Conservation (phyloP, 2,329 filamentous ascomycete genomes). For the Botrytis elliptica region DNA sequence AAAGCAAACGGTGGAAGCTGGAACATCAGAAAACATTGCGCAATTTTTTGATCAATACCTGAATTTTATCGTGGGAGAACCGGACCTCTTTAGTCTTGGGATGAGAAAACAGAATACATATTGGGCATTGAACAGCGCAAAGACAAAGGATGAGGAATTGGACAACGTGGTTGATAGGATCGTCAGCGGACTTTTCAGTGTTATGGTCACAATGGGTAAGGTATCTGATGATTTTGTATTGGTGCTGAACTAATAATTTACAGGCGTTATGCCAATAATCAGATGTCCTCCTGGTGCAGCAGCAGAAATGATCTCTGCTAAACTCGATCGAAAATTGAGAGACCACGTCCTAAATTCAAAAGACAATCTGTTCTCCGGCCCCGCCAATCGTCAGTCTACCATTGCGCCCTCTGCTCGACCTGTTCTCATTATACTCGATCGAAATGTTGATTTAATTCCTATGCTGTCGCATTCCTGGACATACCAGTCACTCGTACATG, state of each 20-base stretch:
- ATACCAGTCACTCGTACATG: constrained; percentile 79
- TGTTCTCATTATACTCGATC: constrained; percentile 88
- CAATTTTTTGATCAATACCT: constrained; percentile 96
- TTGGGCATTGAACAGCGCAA: constrained; percentile 91
- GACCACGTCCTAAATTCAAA: constrained; percentile 98
- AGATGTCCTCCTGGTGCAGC: constrained; percentile 89
- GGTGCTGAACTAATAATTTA: constrained; percentile 32
- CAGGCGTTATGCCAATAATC: constrained; percentile 90
- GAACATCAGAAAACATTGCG: constrained; percentile 83
- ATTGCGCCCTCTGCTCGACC: constrained; percentile 73
- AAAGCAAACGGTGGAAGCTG: constrained; percentile 76
- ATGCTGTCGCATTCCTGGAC: constrained; percentile 99
- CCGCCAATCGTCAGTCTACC: constrained; percentile 55
- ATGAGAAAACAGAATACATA: constrained; percentile 90
- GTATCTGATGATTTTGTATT: constrained; percentile 7
- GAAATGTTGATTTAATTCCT: constrained; percentile 91
- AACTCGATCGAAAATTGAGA: constrained; percentile 90
- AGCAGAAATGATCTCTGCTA: constrained; percentile 90
- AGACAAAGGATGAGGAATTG: constrained; percentile 85
- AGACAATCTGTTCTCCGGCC: constrained; percentile 83
- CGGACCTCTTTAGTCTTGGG: constrained; percentile 90
- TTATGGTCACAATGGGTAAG: constrained; percentile 94
- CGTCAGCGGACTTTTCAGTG: constrained; percentile 94
- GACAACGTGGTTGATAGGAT: constrained; percentile 86
- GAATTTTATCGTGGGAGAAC: constrained; percentile 95